Percentiles rank a stretch among this genome's conserved stretches.
Evolutionary conservation across 1,284 basidiomycete genomes (phyloP).

Genomic region (Boletus mariae): DNA sequence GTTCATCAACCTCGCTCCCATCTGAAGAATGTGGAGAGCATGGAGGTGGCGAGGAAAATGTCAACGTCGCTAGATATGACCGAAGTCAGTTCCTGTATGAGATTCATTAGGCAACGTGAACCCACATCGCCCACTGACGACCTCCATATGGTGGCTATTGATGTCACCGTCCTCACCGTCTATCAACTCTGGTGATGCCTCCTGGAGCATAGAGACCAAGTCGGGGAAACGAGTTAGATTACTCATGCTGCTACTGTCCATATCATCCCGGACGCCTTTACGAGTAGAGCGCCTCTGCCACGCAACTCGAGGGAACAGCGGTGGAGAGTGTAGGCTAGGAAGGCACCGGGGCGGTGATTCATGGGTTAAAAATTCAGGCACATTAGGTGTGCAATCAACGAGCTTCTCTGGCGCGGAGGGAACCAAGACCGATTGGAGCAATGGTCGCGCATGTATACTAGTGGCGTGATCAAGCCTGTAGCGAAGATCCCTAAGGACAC

Average conservation of each 20-base stretch:
- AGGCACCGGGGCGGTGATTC: constrained; percentile 32
- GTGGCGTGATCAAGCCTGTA: constrained; percentile 31
- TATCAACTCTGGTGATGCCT: constrained; percentile 21
- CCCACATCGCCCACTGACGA: constrained; percentile 60
- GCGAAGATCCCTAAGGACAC: constrained; percentile 32
- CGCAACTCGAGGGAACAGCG: constrained; percentile 45
- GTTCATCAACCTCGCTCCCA: constrained; percentile 40
- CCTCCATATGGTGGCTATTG: constrained; percentile 44
- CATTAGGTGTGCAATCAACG: constrained; percentile 7
- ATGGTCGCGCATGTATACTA: constrained; percentile 18
- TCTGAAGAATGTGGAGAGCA: constrained; percentile 34
- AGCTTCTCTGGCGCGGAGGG: background rate
- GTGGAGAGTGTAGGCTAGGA: constrained; percentile 34
- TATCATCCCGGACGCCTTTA: background rate
- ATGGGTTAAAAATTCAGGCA: constrained; percentile 32
- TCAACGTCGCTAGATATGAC: constrained; percentile 16
- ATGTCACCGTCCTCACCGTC: constrained; percentile 41
- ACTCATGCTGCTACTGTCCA: background rate
- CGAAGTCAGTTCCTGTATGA: constrained; percentile 5
- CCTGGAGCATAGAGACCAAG: constrained; percentile 16
- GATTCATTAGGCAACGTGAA: constrained; percentile 8
- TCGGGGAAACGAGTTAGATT: constrained; percentile 9
- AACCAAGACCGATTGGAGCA: constrained; percentile 19
- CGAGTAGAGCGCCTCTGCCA: constrained; percentile 2
- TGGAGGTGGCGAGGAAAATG: constrained; percentile 34